Evolutionary conservation across 768 basidiomycete genomes (phyloP).

Genomic region (Psilocybe cyanescens): DNA sequence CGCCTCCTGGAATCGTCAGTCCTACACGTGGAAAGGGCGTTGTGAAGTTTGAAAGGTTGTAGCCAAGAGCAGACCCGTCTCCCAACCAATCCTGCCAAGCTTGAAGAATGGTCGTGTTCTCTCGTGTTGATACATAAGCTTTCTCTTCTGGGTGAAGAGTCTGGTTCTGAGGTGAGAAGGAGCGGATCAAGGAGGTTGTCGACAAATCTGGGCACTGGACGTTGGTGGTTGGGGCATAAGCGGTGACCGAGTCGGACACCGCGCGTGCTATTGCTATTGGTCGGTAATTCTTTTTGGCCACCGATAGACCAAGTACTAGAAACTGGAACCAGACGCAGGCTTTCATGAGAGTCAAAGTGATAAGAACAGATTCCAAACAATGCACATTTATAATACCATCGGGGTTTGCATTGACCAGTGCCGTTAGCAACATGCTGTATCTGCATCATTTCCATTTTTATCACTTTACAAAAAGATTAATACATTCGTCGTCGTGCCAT

Average conservation of each 20-base stretch:
- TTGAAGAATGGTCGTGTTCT: conserved; percentile 39
- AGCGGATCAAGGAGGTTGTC: conserved; percentile 50
- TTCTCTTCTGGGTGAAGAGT: conserved; percentile 51
- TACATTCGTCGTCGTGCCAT: background rate
- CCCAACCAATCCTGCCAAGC: conserved; percentile 68
- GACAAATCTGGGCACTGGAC: conserved; percentile 56
- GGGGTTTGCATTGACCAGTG: background rate
- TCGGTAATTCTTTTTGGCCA: background rate
- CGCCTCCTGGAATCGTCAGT: conserved; percentile 73
- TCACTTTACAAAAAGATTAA: conserved; percentile 1
- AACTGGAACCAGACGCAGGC: background rate
- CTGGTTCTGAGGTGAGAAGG: conserved; percentile 54
- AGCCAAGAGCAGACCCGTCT: conserved; percentile 55
- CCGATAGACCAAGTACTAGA: background rate
- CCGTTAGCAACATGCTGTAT: background rate
- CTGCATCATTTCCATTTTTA: background rate
- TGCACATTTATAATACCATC: background rate
- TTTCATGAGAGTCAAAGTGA: conserved; percentile 4
- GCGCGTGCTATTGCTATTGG: background rate
- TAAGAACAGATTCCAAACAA: background rate
- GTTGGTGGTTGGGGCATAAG: conserved; percentile 57
- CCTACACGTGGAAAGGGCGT: conserved; percentile 54
- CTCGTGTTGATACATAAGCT: conserved; percentile 49
- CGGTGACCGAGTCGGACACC: conserved; percentile 21
- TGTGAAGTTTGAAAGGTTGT: conserved; percentile 47